These are phyloP conservation scores for Grosmannia serpens DNA, from an alignment of 2,329 filamentous ascomycete genomes.

Conservation along the genomic window DNA sequence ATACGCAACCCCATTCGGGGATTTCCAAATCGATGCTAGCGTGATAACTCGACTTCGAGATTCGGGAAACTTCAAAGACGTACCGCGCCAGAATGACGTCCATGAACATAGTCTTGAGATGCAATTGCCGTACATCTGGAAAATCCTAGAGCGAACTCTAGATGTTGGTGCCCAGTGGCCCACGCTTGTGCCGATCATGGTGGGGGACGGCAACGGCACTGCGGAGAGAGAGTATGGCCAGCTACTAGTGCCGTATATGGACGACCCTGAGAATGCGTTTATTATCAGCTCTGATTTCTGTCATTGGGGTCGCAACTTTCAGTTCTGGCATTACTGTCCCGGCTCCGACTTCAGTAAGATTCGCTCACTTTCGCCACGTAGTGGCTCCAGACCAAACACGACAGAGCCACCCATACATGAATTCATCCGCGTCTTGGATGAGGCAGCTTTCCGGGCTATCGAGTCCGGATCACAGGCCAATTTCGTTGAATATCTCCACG, in stretches of 20 bases:
- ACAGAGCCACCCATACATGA: constrained; percentile 57
- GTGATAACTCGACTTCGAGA: constrained; percentile 37
- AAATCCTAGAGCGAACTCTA: constrained; percentile 48
- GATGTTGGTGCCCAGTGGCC: constrained; percentile 42
- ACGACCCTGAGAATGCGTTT: constrained; percentile 66
- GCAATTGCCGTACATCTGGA: constrained; percentile 90
- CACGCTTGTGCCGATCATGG: constrained; percentile 69
- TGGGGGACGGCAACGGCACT: constrained; percentile 58
- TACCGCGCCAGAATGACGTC: constrained; percentile 57
- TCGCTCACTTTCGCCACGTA: constrained; percentile 22
- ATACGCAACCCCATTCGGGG: constrained; percentile 66
- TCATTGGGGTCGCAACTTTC: constrained; percentile 82
- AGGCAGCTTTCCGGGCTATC: constrained; percentile 73
- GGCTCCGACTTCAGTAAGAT: constrained; percentile 28
- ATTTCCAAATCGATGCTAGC: constrained; percentile 51
- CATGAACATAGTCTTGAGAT: constrained; percentile 92
- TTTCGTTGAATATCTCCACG: constrained; percentile 57
- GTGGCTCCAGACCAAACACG: constrained; percentile 20
- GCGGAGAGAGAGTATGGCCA: constrained; percentile 59
- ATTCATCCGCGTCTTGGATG: constrained; percentile 71
- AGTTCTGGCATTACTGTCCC: constrained; percentile 68
- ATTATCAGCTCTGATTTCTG: constrained; percentile 93
- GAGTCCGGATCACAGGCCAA: constrained; percentile 59
- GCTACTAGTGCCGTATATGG: constrained; percentile 66
- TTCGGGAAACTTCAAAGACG: constrained; percentile 49